Base-by-base conservation (phyloP, 345 rosid species). In the Eucalyptus albens region DNA sequence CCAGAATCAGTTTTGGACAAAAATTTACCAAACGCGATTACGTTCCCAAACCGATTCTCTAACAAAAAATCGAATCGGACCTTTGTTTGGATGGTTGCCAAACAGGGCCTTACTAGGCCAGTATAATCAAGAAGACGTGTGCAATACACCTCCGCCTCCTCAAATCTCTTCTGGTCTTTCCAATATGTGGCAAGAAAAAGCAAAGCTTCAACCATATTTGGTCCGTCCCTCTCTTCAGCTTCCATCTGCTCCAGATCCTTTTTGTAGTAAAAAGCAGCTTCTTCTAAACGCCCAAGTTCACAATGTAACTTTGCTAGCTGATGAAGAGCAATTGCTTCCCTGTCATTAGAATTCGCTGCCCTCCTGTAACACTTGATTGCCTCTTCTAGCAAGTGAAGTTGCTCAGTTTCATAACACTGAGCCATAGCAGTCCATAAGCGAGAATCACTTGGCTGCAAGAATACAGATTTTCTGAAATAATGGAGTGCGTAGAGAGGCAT, bases 391-490 rank as follows among this genome's bases (percentile, higher is more conserved):
- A 97, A 92, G 90, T 92, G 95, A 88, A 98, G 96, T 92, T 96
- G 95, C 82, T 98, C 97, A 2, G 96, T 94, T 88, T 97, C 98
- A 87, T 96, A 98, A 91, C 99, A 97, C 88, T 97, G 95, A 87
- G 97, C 99, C 98, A 98, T 98, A 9, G 99, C 99, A 88, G 95
- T 97, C 99, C 99, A 98, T 91, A 96, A 87, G 89, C 99, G 94
- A 91, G 99, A 95, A 94, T 98, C 99, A 90, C 91, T 95, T 7
- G 99, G 97, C 91, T 97, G 98, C 92, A 97, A 95, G 93, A 93
- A 97, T 59, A 98, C 95, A 42, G 99, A 96, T 90, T 97, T 98
- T 87, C 94, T 95, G 65, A 98, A 98, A 93, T 98, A 98, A 90
- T 97, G 97, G 83, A 98, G 96, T 11, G 99, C 99, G 89, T 97